These are phyloP conservation scores for Magnaporthales sp. DNA, from an alignment of 2,329 filamentous ascomycete species.

Conservation along the genomic window DNA sequence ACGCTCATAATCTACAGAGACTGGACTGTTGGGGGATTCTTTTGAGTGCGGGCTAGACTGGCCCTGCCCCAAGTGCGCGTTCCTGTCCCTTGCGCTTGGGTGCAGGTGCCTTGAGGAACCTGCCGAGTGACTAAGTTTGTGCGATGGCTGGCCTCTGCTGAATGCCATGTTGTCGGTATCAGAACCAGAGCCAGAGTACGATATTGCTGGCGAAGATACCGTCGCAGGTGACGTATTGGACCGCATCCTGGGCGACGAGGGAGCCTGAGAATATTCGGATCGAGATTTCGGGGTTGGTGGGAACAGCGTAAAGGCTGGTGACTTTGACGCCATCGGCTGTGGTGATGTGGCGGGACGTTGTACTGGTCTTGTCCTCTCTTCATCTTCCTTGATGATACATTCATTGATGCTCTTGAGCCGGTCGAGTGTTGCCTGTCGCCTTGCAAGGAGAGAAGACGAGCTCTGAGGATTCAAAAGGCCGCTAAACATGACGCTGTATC, in stretches of 20 bases:
- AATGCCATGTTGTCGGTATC: background rate
- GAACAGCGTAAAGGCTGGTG: conserved; percentile 37
- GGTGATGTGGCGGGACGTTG: conserved; percentile 36
- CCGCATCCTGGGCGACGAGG: conserved; percentile 28
- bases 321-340: conserved; percentile 25
- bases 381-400: conserved; percentile 28
- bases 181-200: background rate
- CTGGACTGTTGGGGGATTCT: conserved; percentile 29
- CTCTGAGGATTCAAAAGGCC: conserved; percentile 49
- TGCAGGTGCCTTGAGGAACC: background rate
- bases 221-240: conserved; percentile 47
- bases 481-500: conserved; percentile 92
- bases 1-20: conserved; percentile 12
- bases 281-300: conserved; percentile 23
- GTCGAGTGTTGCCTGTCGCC: conserved; percentile 50
- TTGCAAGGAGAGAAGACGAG: conserved; percentile 37
- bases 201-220: conserved; percentile 30
- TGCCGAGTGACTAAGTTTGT: conserved; percentile 5
- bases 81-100: conserved; percentile 1
- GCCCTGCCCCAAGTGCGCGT: conserved; percentile 22
- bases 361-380: conserved; percentile 14
- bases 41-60: conserved; percentile 27
- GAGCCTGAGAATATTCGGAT: conserved; percentile 9
- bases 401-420: conserved; percentile 47
- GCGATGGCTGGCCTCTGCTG: background rate